phyloP scores from a whole-genome alignment of 495 filamentous ascomycete genomes.

The Friedmanniomyces simplex region DNA sequence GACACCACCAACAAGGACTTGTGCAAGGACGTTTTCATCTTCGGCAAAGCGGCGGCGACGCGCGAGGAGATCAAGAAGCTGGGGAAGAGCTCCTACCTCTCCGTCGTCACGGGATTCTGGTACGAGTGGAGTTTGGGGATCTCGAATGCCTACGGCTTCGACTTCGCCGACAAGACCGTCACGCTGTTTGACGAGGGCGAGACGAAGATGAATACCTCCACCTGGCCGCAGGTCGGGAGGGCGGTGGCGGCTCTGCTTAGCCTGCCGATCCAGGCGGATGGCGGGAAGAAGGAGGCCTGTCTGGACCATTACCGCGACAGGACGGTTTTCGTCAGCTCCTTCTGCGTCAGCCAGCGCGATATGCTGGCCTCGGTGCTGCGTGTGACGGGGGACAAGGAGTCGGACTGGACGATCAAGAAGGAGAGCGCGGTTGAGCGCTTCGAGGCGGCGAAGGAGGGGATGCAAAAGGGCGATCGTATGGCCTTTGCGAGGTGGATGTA shows the following conservation, averaged over 20 bases:
- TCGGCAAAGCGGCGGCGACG: neutral
- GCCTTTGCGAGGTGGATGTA: constrained; percentile 48
- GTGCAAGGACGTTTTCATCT: neutral
- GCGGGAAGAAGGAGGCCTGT: constrained; percentile 18
- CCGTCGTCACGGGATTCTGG: constrained; percentile 36
- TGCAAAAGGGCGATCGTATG: constrained; percentile 36
- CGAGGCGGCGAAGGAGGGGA: constrained; percentile 30
- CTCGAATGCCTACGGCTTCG: constrained; percentile 36
- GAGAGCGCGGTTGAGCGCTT: constrained; percentile 37
- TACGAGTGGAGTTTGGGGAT: constrained; percentile 41
- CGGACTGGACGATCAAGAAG: constrained; percentile 46
- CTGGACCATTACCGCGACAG: constrained; percentile 28
- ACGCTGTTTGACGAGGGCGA: constrained; percentile 43
- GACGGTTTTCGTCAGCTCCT: constrained; percentile 32
- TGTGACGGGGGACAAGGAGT: constrained; percentile 41
- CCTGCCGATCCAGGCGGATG: constrained; percentile 30
- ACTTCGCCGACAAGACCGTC: constrained; percentile 30
- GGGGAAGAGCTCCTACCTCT: neutral
- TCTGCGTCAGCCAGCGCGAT: constrained; percentile 36
- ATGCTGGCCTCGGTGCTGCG: constrained; percentile 40
- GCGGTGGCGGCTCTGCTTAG: constrained; percentile 30
- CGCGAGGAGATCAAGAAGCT: constrained; percentile 30
- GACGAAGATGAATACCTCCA: constrained; percentile 31
- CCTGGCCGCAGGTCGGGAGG: constrained; percentile 36
- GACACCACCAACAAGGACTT: neutral